phyloP scores from a whole-genome alignment of 179 eudicot species.

The Corrigiola litoralis region DNA sequence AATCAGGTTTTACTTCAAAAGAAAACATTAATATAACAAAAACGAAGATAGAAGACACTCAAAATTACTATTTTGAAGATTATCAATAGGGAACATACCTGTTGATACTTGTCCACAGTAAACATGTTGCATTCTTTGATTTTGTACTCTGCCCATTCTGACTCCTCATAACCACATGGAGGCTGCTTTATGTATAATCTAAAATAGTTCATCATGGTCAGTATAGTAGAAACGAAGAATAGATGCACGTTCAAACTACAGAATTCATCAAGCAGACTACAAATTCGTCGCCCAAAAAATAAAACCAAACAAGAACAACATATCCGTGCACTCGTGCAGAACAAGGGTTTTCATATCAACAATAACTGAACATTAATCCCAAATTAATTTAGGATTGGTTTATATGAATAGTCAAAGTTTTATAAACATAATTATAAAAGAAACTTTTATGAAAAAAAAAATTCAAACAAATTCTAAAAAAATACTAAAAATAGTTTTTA shows the following conservation, averaged over 20 bases:
- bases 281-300: no score
- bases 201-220: conserved; percentile 4
- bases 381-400: no score
- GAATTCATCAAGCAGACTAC: neutral
- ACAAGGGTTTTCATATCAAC: no score
- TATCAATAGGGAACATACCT: conserved; percentile 47
- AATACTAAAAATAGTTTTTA: no score
- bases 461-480: no score
- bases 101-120: conserved; percentile 98
- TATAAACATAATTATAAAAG: no score
- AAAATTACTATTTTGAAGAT: neutral
- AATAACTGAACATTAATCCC: no score
- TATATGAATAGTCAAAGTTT: no score
- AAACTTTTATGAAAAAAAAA: no score
- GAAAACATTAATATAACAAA: conserved; percentile 7
- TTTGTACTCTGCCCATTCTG: conserved; percentile 94
- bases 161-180: conserved; percentile 38
- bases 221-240: neutral
- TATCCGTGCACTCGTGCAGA: no score
- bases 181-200: conserved; percentile 90
- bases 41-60: neutral
- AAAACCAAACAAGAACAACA: no score
- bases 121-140: conserved; percentile 96
- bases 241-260: neutral
- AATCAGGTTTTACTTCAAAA: conserved; percentile 37